Evolutionary conservation across 1,284 basidiomycete species (phyloP).

Genomic region (Papiliotrema nemorosa): DNA sequence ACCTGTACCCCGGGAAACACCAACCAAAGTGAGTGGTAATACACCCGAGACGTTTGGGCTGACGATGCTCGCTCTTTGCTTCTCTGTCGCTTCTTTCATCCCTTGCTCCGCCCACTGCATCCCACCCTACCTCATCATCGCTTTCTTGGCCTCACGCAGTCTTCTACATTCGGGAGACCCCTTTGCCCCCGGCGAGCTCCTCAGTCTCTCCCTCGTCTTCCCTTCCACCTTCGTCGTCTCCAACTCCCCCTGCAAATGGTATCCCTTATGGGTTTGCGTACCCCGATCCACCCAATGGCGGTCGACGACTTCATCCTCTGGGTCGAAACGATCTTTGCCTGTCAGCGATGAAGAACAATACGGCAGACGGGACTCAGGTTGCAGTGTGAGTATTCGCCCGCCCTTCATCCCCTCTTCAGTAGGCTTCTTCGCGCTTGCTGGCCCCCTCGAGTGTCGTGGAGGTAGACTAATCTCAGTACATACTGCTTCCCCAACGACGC

Average conservation of each 20-base stretch:
- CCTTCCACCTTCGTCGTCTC: not conserved
- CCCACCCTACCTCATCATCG: not conserved
- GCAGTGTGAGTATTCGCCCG: not conserved
- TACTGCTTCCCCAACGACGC: not conserved
- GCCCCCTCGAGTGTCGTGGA: not conserved
- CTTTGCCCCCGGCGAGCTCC: not conserved
- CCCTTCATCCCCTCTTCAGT: not conserved
- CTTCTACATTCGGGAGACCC: not conserved
- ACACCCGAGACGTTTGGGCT: not conserved
- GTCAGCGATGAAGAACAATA: not conserved
- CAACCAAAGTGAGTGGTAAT: conserved; percentile 18
- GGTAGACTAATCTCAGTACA: not conserved
- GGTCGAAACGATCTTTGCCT: conserved; percentile 1
- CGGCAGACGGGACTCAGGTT: not conserved
- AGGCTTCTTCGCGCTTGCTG: not conserved
- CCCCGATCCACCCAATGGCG: not conserved
- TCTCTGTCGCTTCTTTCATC: not conserved
- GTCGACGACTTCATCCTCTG: conserved; percentile 1
- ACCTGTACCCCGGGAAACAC: conserved; percentile 21
- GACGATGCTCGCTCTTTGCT: not conserved
- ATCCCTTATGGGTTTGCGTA: not conserved
- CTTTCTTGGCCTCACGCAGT: not conserved
- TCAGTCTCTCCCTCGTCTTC: not conserved
- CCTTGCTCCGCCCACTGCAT: not conserved
- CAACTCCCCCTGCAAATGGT: not conserved